Percentiles rank a stretch among this genome's conserved stretches.
phyloP scores from a whole-genome alignment of 345 rosid genomes.

The Angophora floribunda region DNA sequence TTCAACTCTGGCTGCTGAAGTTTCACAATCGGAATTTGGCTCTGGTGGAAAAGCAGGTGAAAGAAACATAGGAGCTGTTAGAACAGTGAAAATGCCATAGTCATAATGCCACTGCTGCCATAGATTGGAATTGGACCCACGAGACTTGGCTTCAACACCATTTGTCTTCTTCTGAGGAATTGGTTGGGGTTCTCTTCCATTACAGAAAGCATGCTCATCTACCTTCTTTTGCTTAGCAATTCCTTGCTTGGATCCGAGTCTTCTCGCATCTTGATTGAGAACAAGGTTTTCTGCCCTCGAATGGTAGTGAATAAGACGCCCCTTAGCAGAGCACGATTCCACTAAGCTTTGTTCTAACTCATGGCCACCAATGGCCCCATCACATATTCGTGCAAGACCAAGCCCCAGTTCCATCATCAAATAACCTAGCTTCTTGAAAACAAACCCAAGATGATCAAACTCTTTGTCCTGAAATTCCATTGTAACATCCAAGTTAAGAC shows the following conservation, averaged over 20 bases:
- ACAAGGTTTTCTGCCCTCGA: slow-evolving; percentile 36
- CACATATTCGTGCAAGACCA: slow-evolving; percentile 60
- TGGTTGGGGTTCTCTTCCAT: slow-evolving; percentile 4
- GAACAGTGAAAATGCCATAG: slow-evolving; percentile 78
- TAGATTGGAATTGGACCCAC: slow-evolving; percentile 17
- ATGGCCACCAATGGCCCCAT: slow-evolving; percentile 59
- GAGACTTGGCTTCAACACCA: slow-evolving; percentile 1
- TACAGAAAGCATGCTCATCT: background rate
- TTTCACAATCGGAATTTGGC: background rate
- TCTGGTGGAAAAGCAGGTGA: slow-evolving; percentile 6
- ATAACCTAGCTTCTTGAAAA: slow-evolving; percentile 56
- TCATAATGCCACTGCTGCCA: slow-evolving; percentile 99
- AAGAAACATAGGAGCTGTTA: slow-evolving; percentile 80
- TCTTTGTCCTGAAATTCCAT: slow-evolving; percentile 17
- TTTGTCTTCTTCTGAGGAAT: slow-evolving; percentile 3
- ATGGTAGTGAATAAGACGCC: slow-evolving; percentile 86
- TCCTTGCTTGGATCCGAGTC: slow-evolving; percentile 12
- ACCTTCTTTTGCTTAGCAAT: slow-evolving; percentile 5
- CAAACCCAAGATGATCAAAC: slow-evolving; percentile 37
- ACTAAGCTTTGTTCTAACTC: slow-evolving; percentile 58
- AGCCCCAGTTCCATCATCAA: slow-evolving; percentile 78
- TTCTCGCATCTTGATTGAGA: slow-evolving; percentile 11
- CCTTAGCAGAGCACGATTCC: slow-evolving; percentile 76
- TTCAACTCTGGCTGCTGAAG: background rate
- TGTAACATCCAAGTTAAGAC: background rate